Evolutionary conservation across 495 filamentous ascomycete genomes (phyloP).

Genomic region (Friedmanniomyces simplex): DNA sequence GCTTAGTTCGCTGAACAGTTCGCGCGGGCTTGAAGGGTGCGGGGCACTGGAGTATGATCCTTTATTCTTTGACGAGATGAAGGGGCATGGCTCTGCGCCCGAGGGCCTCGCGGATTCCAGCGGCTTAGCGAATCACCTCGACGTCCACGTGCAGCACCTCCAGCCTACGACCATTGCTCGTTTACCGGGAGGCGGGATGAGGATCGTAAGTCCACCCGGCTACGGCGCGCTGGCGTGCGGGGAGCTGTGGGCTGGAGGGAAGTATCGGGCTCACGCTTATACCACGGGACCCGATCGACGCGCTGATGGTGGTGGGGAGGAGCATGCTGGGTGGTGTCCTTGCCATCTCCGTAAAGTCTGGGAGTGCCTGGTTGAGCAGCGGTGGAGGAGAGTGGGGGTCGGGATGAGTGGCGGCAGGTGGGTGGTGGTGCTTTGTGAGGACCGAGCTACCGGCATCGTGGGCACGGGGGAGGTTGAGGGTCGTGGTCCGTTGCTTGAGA

Average conservation of each 20-base stretch:
- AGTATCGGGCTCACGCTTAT: slow-evolving; percentile 11
- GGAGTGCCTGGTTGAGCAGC: slow-evolving; percentile 1
- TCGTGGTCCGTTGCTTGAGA: too few relatives aligned
- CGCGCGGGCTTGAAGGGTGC: not conserved
- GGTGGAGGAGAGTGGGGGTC: slow-evolving; percentile 5
- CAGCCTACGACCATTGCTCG: not conserved
- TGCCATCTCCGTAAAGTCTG: slow-evolving; percentile 1
- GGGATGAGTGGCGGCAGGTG: slow-evolving; percentile 3
- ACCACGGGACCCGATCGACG: too few relatives aligned
- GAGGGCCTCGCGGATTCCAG: not conserved
- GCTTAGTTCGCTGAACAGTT: slow-evolving; percentile 1
- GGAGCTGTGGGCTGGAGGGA: slow-evolving; percentile 12
- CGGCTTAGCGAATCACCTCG: not conserved
- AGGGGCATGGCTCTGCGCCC: not conserved
- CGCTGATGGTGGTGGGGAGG: not conserved
- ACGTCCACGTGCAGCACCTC: not conserved
- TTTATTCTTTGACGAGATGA: not conserved
- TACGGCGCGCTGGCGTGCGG: slow-evolving; percentile 8
- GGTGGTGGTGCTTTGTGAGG: slow-evolving; percentile 8
- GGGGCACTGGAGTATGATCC: not conserved
- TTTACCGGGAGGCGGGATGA: not conserved
- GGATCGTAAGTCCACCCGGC: slow-evolving; percentile 8
- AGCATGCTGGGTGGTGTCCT: slow-evolving; percentile 3
- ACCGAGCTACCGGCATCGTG: not conserved
- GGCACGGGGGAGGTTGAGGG: not conserved